These are phyloP conservation scores for Podospora appendiculata DNA, from an alignment of 495 filamentous ascomycete genomes.

Conservation along the genomic window DNA sequence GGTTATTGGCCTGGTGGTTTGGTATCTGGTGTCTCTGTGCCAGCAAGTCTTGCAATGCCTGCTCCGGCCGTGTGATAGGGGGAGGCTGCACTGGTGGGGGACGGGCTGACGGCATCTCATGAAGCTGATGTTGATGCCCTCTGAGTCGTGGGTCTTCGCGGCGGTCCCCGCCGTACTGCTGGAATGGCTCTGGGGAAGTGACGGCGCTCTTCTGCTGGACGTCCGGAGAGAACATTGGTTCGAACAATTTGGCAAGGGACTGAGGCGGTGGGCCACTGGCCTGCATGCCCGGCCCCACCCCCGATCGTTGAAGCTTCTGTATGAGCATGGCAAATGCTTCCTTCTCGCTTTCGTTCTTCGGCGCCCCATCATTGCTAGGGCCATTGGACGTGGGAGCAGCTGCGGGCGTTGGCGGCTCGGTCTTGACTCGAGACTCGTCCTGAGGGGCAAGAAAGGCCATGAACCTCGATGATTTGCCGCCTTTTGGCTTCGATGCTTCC, in stretches of 20 bases:
- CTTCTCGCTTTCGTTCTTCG: constrained; percentile 65
- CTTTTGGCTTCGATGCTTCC: constrained; percentile 34
- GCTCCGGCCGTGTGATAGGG: constrained; percentile 36
- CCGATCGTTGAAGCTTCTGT: constrained; percentile 59
- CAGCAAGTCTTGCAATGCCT: constrained; percentile 46
- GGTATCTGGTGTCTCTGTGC: constrained; percentile 39
- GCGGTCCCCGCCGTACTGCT: constrained; percentile 33
- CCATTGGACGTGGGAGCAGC: constrained; percentile 4
- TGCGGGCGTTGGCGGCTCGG: constrained; percentile 40
- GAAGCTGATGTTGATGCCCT: constrained; percentile 13
- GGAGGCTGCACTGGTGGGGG: constrained; percentile 31
- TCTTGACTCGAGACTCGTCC: constrained; percentile 48
- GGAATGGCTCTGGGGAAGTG: constrained; percentile 34
- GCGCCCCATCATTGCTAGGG: constrained; percentile 7
- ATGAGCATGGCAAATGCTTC: constrained; percentile 85
- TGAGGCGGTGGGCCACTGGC: constrained; percentile 12
- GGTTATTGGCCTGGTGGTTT: constrained; percentile 26
- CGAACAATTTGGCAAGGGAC: constrained; percentile 16
- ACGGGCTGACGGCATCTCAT: constrained; percentile 17
- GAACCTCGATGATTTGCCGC: constrained; percentile 67
- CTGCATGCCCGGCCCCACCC: constrained; percentile 11
- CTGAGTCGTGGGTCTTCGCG: constrained; percentile 30
- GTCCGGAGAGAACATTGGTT: constrained; percentile 20
- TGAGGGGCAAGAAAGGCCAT: constrained; percentile 71
- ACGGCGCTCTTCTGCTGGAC: constrained; percentile 21